A percentile compares a stretch with the other conserved stretches of the same genome.
These are phyloP conservation scores for Hypoxylon rubiginosum DNA, from an alignment of 2,329 filamentous ascomycete genomes.

Conservation along the genomic window DNA sequence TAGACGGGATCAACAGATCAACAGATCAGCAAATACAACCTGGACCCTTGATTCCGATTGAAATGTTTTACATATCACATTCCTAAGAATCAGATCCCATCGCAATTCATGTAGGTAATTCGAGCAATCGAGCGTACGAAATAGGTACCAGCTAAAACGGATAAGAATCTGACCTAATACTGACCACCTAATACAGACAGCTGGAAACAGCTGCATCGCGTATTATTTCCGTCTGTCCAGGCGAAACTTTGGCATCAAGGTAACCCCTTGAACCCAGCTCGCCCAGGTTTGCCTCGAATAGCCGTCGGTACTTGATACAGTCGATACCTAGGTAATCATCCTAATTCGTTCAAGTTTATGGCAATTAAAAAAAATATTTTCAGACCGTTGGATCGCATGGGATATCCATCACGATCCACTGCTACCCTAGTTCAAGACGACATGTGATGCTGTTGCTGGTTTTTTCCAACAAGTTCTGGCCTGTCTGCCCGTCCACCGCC, in stretches of 20 bases:
- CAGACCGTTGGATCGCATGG: conserved; percentile 37
- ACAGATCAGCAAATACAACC: conserved; percentile 15
- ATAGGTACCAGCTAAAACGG: conserved; percentile 3
- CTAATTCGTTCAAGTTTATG: conserved; percentile 27
- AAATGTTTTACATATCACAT: conserved; percentile 37
- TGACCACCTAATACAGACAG: conserved; percentile 1
- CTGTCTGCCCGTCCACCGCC: conserved; percentile 27
- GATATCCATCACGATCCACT: conserved; percentile 43
- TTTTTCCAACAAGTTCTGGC: conserved; percentile 38
- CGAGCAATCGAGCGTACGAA: conserved; percentile 3
- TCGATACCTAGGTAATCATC: conserved; percentile 28
- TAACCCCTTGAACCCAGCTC: neutral
- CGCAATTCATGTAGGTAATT: conserved; percentile 32
- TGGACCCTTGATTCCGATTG: conserved; percentile 17
- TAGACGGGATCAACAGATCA: conserved; percentile 34
- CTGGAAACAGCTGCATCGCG: neutral
- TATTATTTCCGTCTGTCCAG: neutral
- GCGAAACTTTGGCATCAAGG: conserved; percentile 8
- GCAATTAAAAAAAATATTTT: conserved; percentile 22
- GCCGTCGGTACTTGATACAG: conserved; percentile 40
- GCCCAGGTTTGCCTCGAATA: conserved; percentile 30
- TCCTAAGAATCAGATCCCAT: conserved; percentile 11
- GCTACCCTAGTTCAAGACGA: conserved; percentile 35
- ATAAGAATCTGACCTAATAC: conserved; percentile 8
- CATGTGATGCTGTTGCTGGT: conserved; percentile 41